A percentile compares a stretch with the other conserved stretches of the same genome.
Evolutionary conservation across 2,329 filamentous ascomycete species (phyloP).

Genomic region (Fusarium sp.): DNA sequence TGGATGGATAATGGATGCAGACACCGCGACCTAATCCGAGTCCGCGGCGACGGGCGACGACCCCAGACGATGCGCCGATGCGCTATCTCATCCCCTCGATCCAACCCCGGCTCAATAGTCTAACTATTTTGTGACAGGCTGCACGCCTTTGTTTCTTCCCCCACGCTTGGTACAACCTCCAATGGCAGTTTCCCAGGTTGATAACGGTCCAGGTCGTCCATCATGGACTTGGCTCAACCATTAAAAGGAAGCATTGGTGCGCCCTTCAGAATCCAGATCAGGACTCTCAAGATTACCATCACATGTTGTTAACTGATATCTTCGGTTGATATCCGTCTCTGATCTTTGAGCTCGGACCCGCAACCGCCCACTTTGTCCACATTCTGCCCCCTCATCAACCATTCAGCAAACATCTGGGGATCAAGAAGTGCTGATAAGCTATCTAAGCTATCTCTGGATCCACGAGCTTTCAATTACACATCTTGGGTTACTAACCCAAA

Average conservation of each 20-base stretch:
- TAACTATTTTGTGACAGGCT: constrained; percentile 7
- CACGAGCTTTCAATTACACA: constrained; percentile 37
- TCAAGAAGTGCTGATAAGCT: constrained; percentile 45
- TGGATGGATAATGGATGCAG: background rate
- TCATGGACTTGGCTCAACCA: constrained; percentile 17
- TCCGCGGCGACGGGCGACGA: constrained; percentile 5
- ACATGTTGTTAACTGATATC: constrained; percentile 18
- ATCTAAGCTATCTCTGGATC: constrained; percentile 47
- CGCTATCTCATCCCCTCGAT: constrained; percentile 30
- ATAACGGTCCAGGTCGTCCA: constrained; percentile 27
- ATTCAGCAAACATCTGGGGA: constrained; percentile 32
- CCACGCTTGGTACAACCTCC: constrained; percentile 33
- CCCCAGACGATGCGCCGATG: constrained; percentile 31
- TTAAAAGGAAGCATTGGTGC: constrained; percentile 17
- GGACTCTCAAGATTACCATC: constrained; percentile 20
- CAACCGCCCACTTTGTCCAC: constrained; percentile 36
- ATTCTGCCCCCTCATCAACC: constrained; percentile 18
- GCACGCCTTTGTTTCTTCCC: constrained; percentile 30
- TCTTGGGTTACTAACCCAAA: constrained; percentile 35
- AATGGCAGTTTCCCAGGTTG: constrained; percentile 27
- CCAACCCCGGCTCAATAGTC: constrained; percentile 20
- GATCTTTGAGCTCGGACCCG: constrained; percentile 33
- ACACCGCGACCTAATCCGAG: background rate
- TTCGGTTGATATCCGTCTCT: constrained; percentile 24
- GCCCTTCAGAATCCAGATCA: background rate